Conservation (phyloP, 768 basidiomycete species). For the Pleurotus cornucopiae region DNA sequence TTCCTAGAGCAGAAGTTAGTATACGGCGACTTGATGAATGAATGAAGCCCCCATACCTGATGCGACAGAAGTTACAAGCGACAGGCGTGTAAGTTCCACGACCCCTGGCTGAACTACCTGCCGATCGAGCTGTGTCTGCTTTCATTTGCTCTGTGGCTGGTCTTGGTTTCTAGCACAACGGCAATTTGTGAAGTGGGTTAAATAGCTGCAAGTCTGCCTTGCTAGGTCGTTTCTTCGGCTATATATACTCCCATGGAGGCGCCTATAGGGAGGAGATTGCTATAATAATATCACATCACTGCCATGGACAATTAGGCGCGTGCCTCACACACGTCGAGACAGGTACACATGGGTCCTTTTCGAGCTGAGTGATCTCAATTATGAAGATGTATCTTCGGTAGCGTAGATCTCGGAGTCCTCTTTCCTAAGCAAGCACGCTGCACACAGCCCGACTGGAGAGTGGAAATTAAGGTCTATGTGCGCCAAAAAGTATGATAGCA, state of each 20-base stretch:
- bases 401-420: not conserved
- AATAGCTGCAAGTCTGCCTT: too few species aligned
- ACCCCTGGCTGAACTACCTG: conserved; percentile 22
- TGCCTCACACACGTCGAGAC: not conserved
- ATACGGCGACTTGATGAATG: not conserved
- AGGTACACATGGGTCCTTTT: not conserved
- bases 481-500: not conserved
- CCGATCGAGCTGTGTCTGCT: conserved; percentile 19
- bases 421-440: too few species aligned
- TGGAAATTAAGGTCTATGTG: not conserved
- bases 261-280: not conserved
- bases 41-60: conserved; percentile 28
- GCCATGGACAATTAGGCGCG: not conserved
- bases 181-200: too few species aligned
- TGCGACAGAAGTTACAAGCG: conserved; percentile 34
- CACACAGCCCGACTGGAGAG: not conserved
- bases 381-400: not conserved
- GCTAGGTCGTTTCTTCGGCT: too few species aligned
- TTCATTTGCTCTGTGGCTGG: conserved; percentile 11
- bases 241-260: not conserved
- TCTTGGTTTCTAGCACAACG: too few species aligned
- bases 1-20: conserved; percentile 26
- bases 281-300: not conserved
- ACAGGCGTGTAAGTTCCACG: conserved; percentile 31
- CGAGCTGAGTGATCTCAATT: too few species aligned